Percentiles rank a stretch among this genome's conserved stretches.
These are phyloP conservation scores for Pythium grandisporangium DNA, from an alignment of 352 stramenopile species.

Conservation along the genomic window DNA sequence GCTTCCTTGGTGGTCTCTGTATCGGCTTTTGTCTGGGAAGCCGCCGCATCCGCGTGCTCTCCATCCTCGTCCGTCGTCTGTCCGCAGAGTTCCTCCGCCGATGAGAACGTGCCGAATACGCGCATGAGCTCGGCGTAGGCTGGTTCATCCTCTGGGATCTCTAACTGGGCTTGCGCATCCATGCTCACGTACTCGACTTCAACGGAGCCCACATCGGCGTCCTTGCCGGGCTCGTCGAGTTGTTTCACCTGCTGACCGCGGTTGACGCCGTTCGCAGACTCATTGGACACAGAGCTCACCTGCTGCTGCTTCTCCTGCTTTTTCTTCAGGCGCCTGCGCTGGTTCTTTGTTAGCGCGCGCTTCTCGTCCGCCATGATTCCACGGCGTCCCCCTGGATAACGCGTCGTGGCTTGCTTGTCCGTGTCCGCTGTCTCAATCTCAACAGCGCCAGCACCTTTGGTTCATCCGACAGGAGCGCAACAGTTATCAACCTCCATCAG, in stretches of 20 bases:
- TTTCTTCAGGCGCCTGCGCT: slow-evolving; percentile 73
- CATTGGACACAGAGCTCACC: neutral
- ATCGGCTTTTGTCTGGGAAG: slow-evolving; percentile 3
- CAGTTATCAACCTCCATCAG: too few relatives aligned
- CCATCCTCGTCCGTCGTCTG: slow-evolving; percentile 35
- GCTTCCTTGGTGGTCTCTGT: slow-evolving; percentile 6
- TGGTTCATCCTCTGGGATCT: slow-evolving; percentile 48
- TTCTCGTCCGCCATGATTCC: slow-evolving; percentile 11
- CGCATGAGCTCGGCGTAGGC: slow-evolving; percentile 82
- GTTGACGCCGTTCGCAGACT: too few relatives aligned
- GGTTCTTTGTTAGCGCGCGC: slow-evolving; percentile 72
- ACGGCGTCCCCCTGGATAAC: neutral
- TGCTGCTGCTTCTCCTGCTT: slow-evolving; percentile 51
- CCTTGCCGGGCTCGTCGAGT: neutral
- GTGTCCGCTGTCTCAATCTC: too few relatives aligned
- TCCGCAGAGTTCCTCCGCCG: slow-evolving; percentile 70
- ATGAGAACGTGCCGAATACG: slow-evolving; percentile 82
- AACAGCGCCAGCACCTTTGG: too few relatives aligned
- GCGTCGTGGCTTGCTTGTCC: too few relatives aligned
- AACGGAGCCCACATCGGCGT: slow-evolving; percentile 19
- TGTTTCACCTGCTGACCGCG: slow-evolving; percentile 1
- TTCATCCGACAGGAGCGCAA: too few relatives aligned
- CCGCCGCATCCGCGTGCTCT: slow-evolving; percentile 5
- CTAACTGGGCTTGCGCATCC: slow-evolving; percentile 56
- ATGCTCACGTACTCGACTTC: slow-evolving; percentile 82